A percentile compares a stretch with the other conserved stretches of the same genome.
Evolutionary conservation across 495 filamentous ascomycete genomes (phyloP).

Genomic region (Neurospora tetraspora): DNA sequence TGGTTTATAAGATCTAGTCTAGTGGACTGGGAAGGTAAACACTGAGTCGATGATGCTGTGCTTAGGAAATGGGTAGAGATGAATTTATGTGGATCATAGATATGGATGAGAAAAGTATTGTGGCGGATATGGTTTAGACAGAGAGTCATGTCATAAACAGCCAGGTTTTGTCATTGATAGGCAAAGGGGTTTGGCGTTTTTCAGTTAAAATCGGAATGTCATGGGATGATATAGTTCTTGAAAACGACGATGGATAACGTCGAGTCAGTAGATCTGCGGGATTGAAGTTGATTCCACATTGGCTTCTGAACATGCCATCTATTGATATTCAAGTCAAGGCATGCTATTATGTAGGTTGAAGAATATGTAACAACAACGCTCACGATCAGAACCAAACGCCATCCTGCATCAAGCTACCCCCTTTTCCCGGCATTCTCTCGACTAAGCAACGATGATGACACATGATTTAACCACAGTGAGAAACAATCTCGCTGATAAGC

Average conservation of each 20-base stretch:
- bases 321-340: neutral
- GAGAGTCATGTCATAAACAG: neutral
- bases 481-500: constrained; percentile 78
- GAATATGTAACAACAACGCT: neutral
- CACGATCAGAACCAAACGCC: neutral
- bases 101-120: neutral
- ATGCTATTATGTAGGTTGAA: neutral
- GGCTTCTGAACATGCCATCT: neutral
- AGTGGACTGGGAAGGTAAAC: neutral
- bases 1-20: constrained; percentile 37
- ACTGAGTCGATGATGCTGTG: neutral
- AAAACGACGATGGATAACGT: neutral
- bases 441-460: neutral
- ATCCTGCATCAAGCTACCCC: neutral
- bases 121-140: neutral
- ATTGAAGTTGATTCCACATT: neutral
- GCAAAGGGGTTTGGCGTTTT: neutral
- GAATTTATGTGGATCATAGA: neutral
- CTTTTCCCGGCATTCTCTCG: neutral
- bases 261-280: neutral
- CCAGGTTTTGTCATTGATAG: neutral
- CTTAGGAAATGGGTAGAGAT: neutral
- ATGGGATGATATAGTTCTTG: neutral
- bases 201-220: neutral
- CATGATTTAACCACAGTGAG: constrained; percentile 58